Evolutionary conservation across 257 asterid genomes (phyloP).

Genomic region (Solanum chaucha): DNA sequence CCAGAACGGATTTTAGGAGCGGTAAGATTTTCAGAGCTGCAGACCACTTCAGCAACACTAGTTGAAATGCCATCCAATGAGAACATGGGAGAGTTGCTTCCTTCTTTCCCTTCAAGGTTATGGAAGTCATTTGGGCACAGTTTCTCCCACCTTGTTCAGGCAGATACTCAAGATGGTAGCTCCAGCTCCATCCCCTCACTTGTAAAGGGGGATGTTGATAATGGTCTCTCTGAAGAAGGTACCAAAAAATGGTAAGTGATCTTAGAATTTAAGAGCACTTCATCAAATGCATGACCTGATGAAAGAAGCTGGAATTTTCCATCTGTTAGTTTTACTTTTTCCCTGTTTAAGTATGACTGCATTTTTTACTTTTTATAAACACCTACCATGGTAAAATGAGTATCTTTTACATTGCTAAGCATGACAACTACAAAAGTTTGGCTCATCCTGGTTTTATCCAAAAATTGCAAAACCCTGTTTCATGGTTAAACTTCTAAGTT

Average conservation of each 20-base stretch:
- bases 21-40: constrained; percentile 59
- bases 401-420: not conserved
- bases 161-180: constrained; percentile 28
- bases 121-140: constrained; percentile 59
- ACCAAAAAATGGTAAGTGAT: constrained; percentile 18
- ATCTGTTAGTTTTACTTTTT: not conserved
- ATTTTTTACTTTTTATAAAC: not conserved
- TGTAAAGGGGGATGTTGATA: constrained; percentile 14
- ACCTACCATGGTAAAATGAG: not conserved
- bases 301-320: not conserved
- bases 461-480: not conserved
- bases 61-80: constrained; percentile 32
- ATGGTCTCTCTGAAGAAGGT: constrained; percentile 14
- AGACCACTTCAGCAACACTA: constrained; percentile 31
- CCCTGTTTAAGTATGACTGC: not conserved
- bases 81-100: constrained; percentile 13
- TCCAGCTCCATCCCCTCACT: constrained; percentile 11
- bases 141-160: constrained; percentile 31
- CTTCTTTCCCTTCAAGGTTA: constrained; percentile 36
- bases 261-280: not conserved
- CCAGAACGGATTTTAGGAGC: constrained; percentile 83
- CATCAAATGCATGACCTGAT: not conserved
- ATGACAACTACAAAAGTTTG: not conserved
- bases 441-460: not conserved
- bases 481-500: not conserved